A percentile compares a stretch with the other conserved stretches of the same genome.
Conservation (phyloP, 805 yeast species). For the Ogataea haglerorum region DNA sequence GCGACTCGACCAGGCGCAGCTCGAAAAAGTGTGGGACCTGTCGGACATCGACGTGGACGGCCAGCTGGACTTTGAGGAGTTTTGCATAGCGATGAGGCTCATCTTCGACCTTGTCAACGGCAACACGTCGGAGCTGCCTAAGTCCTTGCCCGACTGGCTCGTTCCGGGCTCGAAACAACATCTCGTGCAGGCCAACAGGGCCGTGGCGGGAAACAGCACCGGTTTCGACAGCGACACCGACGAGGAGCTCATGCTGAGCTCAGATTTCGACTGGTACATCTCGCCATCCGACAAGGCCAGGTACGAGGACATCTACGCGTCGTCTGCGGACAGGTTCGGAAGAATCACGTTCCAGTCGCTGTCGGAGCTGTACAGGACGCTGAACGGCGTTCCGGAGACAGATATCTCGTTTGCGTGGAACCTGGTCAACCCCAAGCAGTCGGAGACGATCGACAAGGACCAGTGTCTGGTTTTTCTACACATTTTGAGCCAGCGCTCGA, state of each 20-base stretch:
- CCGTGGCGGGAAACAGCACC: constrained; percentile 38
- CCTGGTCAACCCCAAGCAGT: constrained; percentile 84
- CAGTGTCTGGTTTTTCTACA: constrained; percentile 88
- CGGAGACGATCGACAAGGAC: constrained; percentile 87
- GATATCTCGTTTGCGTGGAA: constrained; percentile 94
- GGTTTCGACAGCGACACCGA: constrained; percentile 49
- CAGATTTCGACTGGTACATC: constrained; percentile 93
- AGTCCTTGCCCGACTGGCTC: constrained; percentile 82
- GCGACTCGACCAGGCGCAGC: constrained; percentile 69
- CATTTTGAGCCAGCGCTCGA: constrained; percentile 80
- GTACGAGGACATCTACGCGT: constrained; percentile 74
- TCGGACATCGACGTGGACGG: constrained; percentile 95
- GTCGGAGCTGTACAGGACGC: constrained; percentile 61
- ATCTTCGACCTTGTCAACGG: constrained; percentile 90
- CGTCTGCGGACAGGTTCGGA: constrained; percentile 75
- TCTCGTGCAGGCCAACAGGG: constrained; percentile 77
- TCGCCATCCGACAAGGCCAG: constrained; percentile 79
- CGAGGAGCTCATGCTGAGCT: constrained; percentile 56
- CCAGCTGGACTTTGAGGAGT: constrained; percentile 90
- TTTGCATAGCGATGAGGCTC: constrained; percentile 94
- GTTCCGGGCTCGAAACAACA: constrained; percentile 88
- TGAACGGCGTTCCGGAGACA: constrained; percentile 71
- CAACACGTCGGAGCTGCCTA: constrained; percentile 53
- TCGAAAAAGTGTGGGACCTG: constrained; percentile 84
- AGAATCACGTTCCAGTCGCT: constrained; percentile 73